Conservation (phyloP, 2,329 filamentous ascomycete genomes). For the Eurotiales sp. region DNA sequence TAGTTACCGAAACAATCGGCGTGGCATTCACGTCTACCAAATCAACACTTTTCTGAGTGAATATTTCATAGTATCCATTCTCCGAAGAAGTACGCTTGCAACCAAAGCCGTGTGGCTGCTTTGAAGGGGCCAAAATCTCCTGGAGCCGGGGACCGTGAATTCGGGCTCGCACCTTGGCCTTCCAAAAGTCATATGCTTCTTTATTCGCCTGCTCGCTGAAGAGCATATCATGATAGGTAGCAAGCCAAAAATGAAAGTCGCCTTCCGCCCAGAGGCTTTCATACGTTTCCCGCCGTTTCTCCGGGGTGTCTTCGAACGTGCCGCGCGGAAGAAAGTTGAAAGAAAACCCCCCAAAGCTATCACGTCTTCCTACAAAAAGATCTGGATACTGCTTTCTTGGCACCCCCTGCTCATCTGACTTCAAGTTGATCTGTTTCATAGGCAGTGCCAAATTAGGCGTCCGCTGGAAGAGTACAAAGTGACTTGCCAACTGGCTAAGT, state of each 20-base stretch:
- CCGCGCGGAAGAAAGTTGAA: too few relatives aligned
- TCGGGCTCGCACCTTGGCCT: conserved; percentile 48
- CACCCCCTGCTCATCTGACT: background rate
- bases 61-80: conserved; percentile 48
- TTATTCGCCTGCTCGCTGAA: too few relatives aligned
- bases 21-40: conserved; percentile 45
- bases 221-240: too few relatives aligned
- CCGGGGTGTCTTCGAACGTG: too few relatives aligned
- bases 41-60: conserved; percentile 45
- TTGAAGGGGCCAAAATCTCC: conserved; percentile 51
- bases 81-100: conserved; percentile 50
- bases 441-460: conserved; percentile 6
- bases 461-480: conserved; percentile 8
- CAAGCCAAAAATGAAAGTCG: too few relatives aligned
- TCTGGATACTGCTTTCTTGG: background rate
- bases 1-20: conserved; percentile 40
- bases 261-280: too few relatives aligned
- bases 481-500: background rate
- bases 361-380: background rate
- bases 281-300: too few relatives aligned
- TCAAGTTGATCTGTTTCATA: conserved; percentile 4
- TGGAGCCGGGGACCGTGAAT: conserved; percentile 48
- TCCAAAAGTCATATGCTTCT: conserved; percentile 58
- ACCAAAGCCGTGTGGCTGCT: conserved; percentile 54
- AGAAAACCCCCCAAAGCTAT: background rate